phyloP scores from a whole-genome alignment of 768 basidiomycete genomes.

The Naganishia onofrii region DNA sequence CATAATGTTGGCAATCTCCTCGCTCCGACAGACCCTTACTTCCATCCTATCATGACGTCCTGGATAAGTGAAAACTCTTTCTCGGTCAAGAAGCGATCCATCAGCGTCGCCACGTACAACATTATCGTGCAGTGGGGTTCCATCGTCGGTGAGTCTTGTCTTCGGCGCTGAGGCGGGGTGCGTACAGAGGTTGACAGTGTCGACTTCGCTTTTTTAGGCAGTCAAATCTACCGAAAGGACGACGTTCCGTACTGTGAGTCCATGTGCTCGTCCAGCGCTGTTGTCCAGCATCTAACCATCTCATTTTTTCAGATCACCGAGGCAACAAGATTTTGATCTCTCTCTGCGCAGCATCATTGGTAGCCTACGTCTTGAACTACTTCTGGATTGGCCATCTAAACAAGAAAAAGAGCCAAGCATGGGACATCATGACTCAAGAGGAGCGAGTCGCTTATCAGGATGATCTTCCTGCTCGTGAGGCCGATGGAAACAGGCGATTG shows the following conservation, averaged over 20 bases:
- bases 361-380: constrained; percentile 56
- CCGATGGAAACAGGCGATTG: constrained; percentile 35
- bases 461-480: constrained; percentile 60
- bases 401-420: constrained; percentile 57
- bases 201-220: constrained; percentile 31
- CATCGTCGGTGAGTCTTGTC: constrained; percentile 25
- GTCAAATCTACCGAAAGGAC: constrained; percentile 59
- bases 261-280: not conserved
- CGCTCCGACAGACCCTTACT: constrained; percentile 27
- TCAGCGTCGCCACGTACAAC: constrained; percentile 57
- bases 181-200: not conserved
- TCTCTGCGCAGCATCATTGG: constrained; percentile 61
- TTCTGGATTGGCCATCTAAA: constrained; percentile 49
- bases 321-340: constrained; percentile 62
- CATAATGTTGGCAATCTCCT: not conserved
- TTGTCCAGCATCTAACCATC: not conserved
- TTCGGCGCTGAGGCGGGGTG: not conserved
- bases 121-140: constrained; percentile 63
- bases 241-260: constrained; percentile 26
- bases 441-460: constrained; percentile 62
- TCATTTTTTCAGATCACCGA: constrained; percentile 53
- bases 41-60: constrained; percentile 33
- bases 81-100: constrained; percentile 32
- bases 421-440: constrained; percentile 59
- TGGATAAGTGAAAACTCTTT: constrained; percentile 35